phyloP scores from a whole-genome alignment of 768 basidiomycete genomes.

The Lactarius sanguifluus region DNA sequence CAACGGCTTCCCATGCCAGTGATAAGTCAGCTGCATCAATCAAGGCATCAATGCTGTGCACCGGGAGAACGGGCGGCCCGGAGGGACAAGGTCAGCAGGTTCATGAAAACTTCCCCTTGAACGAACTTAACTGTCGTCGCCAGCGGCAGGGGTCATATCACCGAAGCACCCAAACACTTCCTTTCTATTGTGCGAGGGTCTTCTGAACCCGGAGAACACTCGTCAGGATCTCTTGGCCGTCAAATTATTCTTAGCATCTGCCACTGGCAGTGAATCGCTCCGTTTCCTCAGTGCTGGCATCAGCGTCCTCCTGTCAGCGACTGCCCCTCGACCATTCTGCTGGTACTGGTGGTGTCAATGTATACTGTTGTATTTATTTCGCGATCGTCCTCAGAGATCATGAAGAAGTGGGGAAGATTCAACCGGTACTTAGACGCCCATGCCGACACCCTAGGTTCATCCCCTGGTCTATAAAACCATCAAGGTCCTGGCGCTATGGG shows the following conservation, averaged over 20 bases:
- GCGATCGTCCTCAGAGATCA: not conserved
- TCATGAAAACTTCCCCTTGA: too few relatives aligned
- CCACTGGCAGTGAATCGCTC: too few relatives aligned
- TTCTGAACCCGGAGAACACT: not conserved
- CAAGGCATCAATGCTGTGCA: too few relatives aligned
- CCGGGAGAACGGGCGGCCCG: too few relatives aligned
- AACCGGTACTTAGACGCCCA: not conserved
- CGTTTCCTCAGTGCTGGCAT: not conserved
- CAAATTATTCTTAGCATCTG: not conserved
- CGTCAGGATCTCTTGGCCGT: not conserved
- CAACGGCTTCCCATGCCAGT: too few relatives aligned
- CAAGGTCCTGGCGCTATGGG: conserved; percentile 7
- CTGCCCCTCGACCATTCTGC: conserved; percentile 3
- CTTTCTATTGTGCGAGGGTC: conserved; percentile 1
- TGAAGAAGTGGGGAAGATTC: conserved; percentile 10
- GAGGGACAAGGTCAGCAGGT: too few relatives aligned
- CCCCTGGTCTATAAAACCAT: conserved; percentile 15
- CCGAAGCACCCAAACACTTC: not conserved
- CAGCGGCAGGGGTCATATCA: not conserved
- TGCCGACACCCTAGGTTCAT: not conserved
- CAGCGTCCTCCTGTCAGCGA: not conserved
- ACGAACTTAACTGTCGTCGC: too few relatives aligned
- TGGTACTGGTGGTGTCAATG: conserved; percentile 7
- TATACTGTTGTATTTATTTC: not conserved
- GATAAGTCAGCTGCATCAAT: too few relatives aligned